Evolutionary conservation across 2,329 filamentous ascomycete genomes (phyloP).

Genomic region (Chrysoporthe cubensis): DNA sequence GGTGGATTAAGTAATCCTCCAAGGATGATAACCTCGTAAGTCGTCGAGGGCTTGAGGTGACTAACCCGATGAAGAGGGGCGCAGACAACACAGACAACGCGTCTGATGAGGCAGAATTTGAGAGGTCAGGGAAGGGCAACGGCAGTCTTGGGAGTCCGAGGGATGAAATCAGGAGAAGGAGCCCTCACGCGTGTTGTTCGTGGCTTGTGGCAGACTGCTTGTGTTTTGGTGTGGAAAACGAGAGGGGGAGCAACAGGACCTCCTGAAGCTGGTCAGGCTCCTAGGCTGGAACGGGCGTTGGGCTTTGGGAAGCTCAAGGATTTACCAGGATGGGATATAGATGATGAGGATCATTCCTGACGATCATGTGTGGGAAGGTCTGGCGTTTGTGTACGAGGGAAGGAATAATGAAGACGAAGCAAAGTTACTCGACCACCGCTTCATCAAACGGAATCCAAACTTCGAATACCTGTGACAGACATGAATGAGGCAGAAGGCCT

Average conservation of each 20-base stretch:
- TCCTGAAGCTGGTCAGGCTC: background rate
- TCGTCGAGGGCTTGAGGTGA: background rate
- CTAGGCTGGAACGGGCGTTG: background rate
- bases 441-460: background rate
- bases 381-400: background rate
- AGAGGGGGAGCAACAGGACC: no score
- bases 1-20: no score
- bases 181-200: background rate
- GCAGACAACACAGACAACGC: background rate
- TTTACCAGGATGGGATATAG: background rate
- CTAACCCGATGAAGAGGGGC: background rate
- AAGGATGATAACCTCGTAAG: background rate
- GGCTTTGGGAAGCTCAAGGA: background rate
- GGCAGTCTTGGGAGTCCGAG: background rate
- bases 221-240: background rate
- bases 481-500: background rate
- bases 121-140: background rate
- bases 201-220: background rate
- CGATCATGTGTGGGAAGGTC: background rate
- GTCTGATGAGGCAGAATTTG: background rate
- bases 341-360: background rate
- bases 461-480: background rate
- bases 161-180: background rate
- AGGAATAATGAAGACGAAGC: background rate
- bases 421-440: background rate